Base-by-base conservation (phyloP, 139 green algal species). In the Penium margaritaceum region DNA sequence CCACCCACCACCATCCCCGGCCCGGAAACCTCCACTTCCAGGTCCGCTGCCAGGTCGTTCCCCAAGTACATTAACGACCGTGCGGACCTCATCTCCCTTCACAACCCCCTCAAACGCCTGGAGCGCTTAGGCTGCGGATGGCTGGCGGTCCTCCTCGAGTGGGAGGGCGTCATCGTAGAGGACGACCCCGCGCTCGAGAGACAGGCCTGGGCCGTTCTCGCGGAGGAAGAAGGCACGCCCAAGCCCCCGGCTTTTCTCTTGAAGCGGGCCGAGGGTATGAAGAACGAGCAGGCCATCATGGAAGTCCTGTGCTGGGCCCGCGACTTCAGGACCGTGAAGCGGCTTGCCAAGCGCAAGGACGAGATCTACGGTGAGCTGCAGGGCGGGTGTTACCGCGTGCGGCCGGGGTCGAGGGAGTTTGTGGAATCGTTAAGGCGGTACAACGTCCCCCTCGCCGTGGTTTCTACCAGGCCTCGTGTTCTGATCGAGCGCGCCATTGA, bases 141-240 rank as follows among this genome's bases (percentile, higher is more conserved):
- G 92, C 90, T 97, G 78, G 91, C 91, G 19, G 90, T 91, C 0
- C 89, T 97, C 34, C 75, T 94, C 44, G 91, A 96, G 67, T 88
- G 88, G 47, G 87, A 96, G 64, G 91, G 91, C 5, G 89, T 96
- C 0, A 67, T 93, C 24, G 78, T 92, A 4, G 81, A 90, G 43
- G 77, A 89, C 38, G 71, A 81, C 12, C 80, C 86, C 35, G 69
- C 41, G 4, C 41, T 63, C 5, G 83, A 87, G 44, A 57, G 62
- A 27, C 67, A 85, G 53, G 87, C 90, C 1, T 97, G 92, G 92
- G 75, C 89, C 12, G 69, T 84, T 36, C 81, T 96, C 0, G 89
- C 89, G 1, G 70, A 88, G 14, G 91, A 96, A 74, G 89, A 96
- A 77, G 84, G 84, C 35, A 90, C 89, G n/a, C 53, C 82, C 0